phyloP scores from a whole-genome alignment of 2,329 filamentous ascomycete species.

The Neofusicoccum ribis region DNA sequence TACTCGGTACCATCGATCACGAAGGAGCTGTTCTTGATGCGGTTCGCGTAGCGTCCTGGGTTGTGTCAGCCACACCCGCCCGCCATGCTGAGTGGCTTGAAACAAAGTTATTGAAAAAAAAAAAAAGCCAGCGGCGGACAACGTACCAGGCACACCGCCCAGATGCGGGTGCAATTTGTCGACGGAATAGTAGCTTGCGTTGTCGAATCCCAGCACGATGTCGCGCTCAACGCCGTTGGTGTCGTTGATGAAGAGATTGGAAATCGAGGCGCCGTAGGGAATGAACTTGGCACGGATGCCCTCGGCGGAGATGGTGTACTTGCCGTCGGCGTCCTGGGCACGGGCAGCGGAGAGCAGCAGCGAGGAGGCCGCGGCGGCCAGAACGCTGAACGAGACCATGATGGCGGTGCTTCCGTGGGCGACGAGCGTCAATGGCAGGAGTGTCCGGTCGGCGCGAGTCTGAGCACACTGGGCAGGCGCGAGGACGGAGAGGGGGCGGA shows the following conservation, averaged over 20 bases:
- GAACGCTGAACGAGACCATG: background rate
- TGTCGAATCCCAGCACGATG: conserved; percentile 73
- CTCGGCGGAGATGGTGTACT: conserved; percentile 70
- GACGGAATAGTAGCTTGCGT: conserved; percentile 67
- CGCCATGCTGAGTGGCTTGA: background rate
- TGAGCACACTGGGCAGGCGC: background rate
- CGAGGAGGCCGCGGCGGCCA: background rate
- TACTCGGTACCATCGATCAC: conserved; percentile 64
- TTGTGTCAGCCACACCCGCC: background rate
- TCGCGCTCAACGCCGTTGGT: conserved; percentile 68
- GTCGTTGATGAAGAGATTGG: conserved; percentile 70
- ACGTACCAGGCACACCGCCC: conserved; percentile 65
- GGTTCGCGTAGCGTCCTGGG: conserved; percentile 69
- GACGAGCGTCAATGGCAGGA: background rate
- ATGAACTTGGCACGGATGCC: conserved; percentile 70
- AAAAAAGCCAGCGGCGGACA: no score
- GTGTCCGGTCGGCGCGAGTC: background rate
- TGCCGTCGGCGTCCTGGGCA: conserved; percentile 45
- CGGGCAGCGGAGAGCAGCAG: background rate
- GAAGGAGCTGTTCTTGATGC: conserved; percentile 76
- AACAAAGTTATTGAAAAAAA: no score
- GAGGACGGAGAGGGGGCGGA: background rate
- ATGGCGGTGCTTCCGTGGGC: background rate
- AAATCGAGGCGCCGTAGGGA: conserved; percentile 71
- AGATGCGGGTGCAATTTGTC: conserved; percentile 70